These are phyloP conservation scores for Kurtzmaniella fragi DNA, from an alignment of 805 yeast genomes.

Conservation along the genomic window DNA sequence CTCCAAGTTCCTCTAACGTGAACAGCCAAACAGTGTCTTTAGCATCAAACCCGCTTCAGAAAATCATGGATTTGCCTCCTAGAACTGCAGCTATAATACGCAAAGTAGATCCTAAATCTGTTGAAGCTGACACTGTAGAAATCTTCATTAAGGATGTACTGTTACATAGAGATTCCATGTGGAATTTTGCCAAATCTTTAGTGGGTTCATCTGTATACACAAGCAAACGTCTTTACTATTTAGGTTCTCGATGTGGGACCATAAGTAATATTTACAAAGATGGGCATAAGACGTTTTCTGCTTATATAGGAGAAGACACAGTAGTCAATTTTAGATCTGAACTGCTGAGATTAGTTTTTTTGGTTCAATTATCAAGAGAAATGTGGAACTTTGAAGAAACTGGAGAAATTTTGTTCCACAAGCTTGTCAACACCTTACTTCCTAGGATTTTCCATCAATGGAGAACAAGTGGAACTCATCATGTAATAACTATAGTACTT, in stretches of 20 bases:
- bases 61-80: constrained; percentile 58
- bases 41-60: constrained; percentile 54
- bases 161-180: constrained; percentile 88
- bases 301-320: constrained; percentile 69
- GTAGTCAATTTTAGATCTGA: constrained; percentile 86
- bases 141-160: constrained; percentile 74
- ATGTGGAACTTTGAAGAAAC: constrained; percentile 98
- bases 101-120: constrained; percentile 38
- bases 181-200: constrained; percentile 67
- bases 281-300: constrained; percentile 70
- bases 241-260: constrained; percentile 56
- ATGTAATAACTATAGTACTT: constrained; percentile 80
- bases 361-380: constrained; percentile 86
- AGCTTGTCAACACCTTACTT: constrained; percentile 83
- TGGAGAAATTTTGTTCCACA: constrained; percentile 91
- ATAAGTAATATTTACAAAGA: constrained; percentile 60
- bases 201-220: constrained; percentile 61
- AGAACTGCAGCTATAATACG: constrained; percentile 59
- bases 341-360: constrained; percentile 74
- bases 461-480: constrained; percentile 85
- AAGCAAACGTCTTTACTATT: constrained; percentile 59
- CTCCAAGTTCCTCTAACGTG: constrained; percentile 1
- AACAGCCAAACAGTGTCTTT: constrained; percentile 41
- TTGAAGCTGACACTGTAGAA: constrained; percentile 80
- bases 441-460: constrained; percentile 87